Percentiles rank a stretch among this genome's conserved stretches.
Conservation (phyloP, 768 basidiomycete genomes). For the Suillus americanus region DNA sequence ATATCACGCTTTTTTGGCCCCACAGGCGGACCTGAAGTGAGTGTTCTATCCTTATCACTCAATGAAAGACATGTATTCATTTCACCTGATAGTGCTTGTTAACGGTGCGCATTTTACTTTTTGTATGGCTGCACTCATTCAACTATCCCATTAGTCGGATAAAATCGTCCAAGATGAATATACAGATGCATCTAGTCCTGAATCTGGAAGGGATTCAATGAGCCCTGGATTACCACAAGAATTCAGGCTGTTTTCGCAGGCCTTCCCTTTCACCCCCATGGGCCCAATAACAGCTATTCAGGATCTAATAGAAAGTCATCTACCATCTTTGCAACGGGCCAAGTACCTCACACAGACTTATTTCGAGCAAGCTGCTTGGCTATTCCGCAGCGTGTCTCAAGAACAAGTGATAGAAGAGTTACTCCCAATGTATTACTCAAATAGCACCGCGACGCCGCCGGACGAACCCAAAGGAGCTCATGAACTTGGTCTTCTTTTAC, state of each 20-base stretch:
- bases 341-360: conserved; percentile 44
- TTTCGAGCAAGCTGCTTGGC: conserved; percentile 48
- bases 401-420: conserved; percentile 47
- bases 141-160: conserved; percentile 25
- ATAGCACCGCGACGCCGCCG: conserved; percentile 15
- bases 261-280: conserved; percentile 66
- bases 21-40: conserved; percentile 66
- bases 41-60: conserved; percentile 22
- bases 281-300: conserved; percentile 47
- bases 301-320: conserved; percentile 49
- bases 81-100: conserved; percentile 27
- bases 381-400: conserved; percentile 47
- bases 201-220: conserved; percentile 27
- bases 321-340: conserved; percentile 55
- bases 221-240: conserved; percentile 32
- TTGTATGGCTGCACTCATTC: conserved; percentile 5
- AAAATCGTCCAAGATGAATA: conserved; percentile 15
- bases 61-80: conserved; percentile 7
- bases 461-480: conserved; percentile 47
- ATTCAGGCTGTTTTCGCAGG: conserved; percentile 50
- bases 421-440: conserved; percentile 40
- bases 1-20: conserved; percentile 66
- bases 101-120: conserved; percentile 26
- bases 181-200: conserved; percentile 21
- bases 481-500: conserved; percentile 48